Evolutionary conservation across 2,329 filamentous ascomycete genomes (phyloP).

Genomic region (Colletotrichum acutatum): DNA sequence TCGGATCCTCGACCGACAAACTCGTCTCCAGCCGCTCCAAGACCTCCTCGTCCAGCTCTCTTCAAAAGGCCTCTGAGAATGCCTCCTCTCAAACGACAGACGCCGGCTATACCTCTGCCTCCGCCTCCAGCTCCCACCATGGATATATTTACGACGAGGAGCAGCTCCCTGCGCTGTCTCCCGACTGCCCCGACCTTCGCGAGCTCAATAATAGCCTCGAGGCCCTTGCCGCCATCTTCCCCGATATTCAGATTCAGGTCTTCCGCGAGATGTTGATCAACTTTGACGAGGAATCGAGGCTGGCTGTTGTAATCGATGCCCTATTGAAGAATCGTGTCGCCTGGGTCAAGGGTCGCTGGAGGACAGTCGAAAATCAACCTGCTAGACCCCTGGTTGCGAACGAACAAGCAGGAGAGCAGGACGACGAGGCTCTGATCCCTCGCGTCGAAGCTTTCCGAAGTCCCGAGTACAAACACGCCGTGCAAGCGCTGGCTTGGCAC

Average conservation of each 20-base stretch:
- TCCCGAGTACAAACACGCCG: constrained; percentile 74
- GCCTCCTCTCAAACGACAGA: neutral
- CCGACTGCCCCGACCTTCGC: constrained; percentile 70
- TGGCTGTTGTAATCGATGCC: constrained; percentile 81
- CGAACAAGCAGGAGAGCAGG: constrained; percentile 40
- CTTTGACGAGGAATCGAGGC: constrained; percentile 79
- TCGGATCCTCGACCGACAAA: constrained; percentile 35
- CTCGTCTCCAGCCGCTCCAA: constrained; percentile 15
- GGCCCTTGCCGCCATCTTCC: constrained; percentile 78
- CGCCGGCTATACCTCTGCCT: constrained; percentile 43
- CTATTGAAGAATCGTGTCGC: constrained; percentile 77
- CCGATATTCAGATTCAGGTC: constrained; percentile 83
- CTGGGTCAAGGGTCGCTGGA: constrained; percentile 77
- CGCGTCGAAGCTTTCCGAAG: constrained; percentile 75
- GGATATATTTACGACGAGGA: constrained; percentile 67
- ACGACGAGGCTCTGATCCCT: constrained; percentile 50
- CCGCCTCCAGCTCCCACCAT: constrained; percentile 42
- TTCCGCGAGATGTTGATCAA: constrained; percentile 83
- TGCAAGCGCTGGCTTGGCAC: constrained; percentile 73
- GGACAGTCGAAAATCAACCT: constrained; percentile 50
- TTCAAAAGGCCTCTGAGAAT: neutral
- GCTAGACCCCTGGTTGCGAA: constrained; percentile 45
- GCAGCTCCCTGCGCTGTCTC: constrained; percentile 59
- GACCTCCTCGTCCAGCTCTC: constrained; percentile 10
- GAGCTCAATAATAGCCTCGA: constrained; percentile 78